phyloP scores from a whole-genome alignment of 345 rosid species.

The Populus pruinosa region DNA sequence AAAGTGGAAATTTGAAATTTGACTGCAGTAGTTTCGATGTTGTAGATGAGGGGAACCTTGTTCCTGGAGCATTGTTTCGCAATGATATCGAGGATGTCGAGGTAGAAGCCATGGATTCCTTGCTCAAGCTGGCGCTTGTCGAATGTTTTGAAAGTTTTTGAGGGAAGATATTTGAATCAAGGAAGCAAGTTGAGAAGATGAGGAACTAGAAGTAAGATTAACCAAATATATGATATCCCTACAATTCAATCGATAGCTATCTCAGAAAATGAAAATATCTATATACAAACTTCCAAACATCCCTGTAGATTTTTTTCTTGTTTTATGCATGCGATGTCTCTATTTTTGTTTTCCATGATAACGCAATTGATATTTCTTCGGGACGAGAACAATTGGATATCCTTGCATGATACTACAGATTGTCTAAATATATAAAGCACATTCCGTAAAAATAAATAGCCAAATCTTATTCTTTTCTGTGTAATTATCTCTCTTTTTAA shows the following conservation, averaged over 20 bases:
- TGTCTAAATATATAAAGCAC: not conserved
- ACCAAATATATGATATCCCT: conserved; percentile 18
- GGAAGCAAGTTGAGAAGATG: conserved; percentile 12
- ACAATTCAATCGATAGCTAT: conserved; percentile 16
- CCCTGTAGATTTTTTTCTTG: conserved; percentile 1
- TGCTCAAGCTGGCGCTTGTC: conserved; percentile 13
- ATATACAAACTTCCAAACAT: conserved; percentile 21
- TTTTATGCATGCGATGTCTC: not conserved
- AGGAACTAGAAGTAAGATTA: not conserved
- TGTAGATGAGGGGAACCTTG: conserved; percentile 30
- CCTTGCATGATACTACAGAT: conserved; percentile 9
- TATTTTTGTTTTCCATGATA: not conserved
- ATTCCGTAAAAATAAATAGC: not conserved
- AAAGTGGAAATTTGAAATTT: conserved; percentile 16
- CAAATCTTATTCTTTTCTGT: not conserved
- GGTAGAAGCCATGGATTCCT: conserved; percentile 31
- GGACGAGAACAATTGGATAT: conserved; percentile 3
- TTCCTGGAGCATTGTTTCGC: conserved; percentile 21
- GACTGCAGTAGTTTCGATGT: conserved; percentile 11
- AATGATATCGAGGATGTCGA: conserved; percentile 26
- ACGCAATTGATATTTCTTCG: conserved; percentile 4
- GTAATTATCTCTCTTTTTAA: no score
- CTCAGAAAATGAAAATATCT: conserved; percentile 20
- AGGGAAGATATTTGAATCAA: conserved; percentile 1
- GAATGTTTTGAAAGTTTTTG: conserved; percentile 9